Base-by-base conservation (phyloP, 1,284 basidiomycete genomes). In the Ustilago tritici region DNA sequence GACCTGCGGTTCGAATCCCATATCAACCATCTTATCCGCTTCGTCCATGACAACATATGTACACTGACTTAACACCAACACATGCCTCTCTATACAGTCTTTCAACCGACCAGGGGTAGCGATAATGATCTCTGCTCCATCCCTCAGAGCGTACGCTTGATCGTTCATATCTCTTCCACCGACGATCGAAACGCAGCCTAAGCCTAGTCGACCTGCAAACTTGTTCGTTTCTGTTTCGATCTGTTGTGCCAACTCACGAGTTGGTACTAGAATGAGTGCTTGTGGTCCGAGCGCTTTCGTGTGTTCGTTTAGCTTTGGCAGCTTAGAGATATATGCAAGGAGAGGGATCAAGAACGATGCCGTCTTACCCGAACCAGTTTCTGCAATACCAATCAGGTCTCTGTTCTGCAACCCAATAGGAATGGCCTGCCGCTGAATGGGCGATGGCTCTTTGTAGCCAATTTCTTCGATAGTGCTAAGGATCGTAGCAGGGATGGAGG, bases 41-140 rank as follows among this genome's bases (percentile, higher is more conserved):
- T 99, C 96, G 87, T 99, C 97, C 95, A 99, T 96, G 75, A 99
- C 95, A 60, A 99, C 92, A 85, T 98, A 99, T 1, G 93, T 93
- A 87, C 96, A 98, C 87, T 99, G 96, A 5, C 92, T 92, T 57
- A 99, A 90, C 41, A 99, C 95, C 40, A 99, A 89, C 56, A 98
- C 94, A 85, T 94, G 94, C 55, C 95, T 91, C 87, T 99, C 96
- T 70, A 99, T 92, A 76, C 98, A 94, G 87, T 99, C 97, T 87
- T 97, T 96, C 53, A 99, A 89, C 87, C 96, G 93, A 88, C 96
- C 96, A 2, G 97, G 97, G 0, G 96, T 99, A 31, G 96, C 97
- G 77, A 99, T 98, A 84, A 99, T 93, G 74, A 99, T 98, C 84
- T 99, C 95, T 0, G 95, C 95, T 63, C 96, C 96, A 83, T 98